Evolutionary conservation across 305 asterid genomes (phyloP).

Genomic region (Plantago coronopus): DNA sequence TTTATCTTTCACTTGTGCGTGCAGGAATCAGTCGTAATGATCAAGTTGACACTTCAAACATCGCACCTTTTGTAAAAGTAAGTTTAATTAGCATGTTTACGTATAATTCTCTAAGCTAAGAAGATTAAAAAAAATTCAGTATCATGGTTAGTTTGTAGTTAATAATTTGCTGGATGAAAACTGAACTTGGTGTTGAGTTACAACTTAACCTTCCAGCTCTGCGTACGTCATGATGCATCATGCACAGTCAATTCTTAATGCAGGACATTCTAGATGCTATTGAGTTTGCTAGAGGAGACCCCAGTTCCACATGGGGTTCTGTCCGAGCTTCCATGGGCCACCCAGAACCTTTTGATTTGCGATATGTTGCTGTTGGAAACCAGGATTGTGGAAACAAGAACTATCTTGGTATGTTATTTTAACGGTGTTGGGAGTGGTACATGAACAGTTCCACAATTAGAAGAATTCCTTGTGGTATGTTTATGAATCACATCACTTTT

Average conservation of each 20-base stretch:
- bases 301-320: slow-evolving; percentile 84
- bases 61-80: slow-evolving; percentile 80
- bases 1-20: slow-evolving; percentile 3
- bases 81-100: slow-evolving; percentile 13
- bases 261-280: slow-evolving; percentile 83
- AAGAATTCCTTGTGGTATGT: too few relatives aligned
- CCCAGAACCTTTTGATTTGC: slow-evolving; percentile 81
- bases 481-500: too few relatives aligned
- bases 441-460: too few relatives aligned
- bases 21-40: slow-evolving; percentile 80
- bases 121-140: not conserved
- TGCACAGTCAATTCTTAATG: not conserved
- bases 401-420: slow-evolving; percentile 52
- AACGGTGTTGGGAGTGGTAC: too few relatives aligned
- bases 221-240: too few relatives aligned
- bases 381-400: slow-evolving; percentile 85
- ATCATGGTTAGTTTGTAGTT: not conserved
- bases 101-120: not conserved
- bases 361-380: slow-evolving; percentile 88
- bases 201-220: too few relatives aligned
- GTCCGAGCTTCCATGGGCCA: slow-evolving; percentile 86
- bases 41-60: slow-evolving; percentile 59
- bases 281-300: slow-evolving; percentile 84
- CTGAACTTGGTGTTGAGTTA: not conserved
- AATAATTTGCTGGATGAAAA: not conserved